Base-by-base conservation (phyloP, 169 alveolate genomes). In the Eimeria necatrix region DNA sequence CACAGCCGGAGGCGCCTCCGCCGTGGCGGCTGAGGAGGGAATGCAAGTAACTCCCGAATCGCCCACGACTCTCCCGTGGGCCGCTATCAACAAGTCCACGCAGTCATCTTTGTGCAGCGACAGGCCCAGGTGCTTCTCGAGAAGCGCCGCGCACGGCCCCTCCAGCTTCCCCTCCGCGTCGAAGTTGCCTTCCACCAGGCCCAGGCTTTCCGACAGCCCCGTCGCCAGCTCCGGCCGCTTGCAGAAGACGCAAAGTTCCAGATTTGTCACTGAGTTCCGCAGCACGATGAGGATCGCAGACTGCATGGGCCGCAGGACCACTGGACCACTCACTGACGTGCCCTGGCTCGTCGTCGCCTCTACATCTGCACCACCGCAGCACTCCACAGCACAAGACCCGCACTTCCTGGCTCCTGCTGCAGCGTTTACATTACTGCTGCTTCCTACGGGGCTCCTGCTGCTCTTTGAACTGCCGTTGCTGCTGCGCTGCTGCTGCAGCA, bases 301-400 rank as follows among this genome's bases (percentile, higher is more conserved):
- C 32, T 84, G 95, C 91, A 74, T 68, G 56, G 95, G 95, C 51
- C 91, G 90, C 52, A 91, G 95, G 46, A 26, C 49, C 91, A 91
- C 91, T 84, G 91, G 90, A 51, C 91, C 91, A 41, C 70, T 49
- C 59, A 59, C 59, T 14, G 60, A 56, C 20, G 85, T 56, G 70
- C 91, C 91, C 14, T 59, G 53, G 46, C 41, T 60, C 85, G 64
- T 84, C 12, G 80, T 32, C 60, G 95, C 95, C 84, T 91, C 91
- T 22, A 91, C 91, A 46, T 41, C 95, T 91, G 95, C 90, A 81
- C 22, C 12, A 22, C 24, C 8, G 24, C 90, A 52, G 26, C 4
- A 16, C 8, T 22, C 10, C 49, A 81, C 24, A 12, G 22, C 18
- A 68, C 9, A 24, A 56, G 68, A 18, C 2, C 2, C 12, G 12